A percentile compares a stretch with the other conserved stretches of the same genome.
These are phyloP conservation scores for Pleomassaria siparia DNA, from an alignment of 2,329 filamentous ascomycete genomes.

Conservation along the genomic window DNA sequence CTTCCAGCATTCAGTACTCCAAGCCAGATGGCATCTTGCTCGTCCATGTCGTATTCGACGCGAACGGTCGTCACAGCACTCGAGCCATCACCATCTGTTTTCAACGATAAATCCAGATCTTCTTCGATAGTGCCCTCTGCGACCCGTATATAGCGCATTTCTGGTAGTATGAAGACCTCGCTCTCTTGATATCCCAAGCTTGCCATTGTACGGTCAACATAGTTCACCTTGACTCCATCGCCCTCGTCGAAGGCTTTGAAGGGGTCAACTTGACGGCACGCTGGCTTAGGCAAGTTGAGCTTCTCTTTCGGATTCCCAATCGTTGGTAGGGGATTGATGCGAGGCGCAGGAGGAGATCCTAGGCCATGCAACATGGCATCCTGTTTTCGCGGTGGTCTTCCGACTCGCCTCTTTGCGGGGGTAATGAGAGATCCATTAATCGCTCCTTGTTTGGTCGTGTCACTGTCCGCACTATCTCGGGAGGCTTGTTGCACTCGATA, in stretches of 20 bases:
- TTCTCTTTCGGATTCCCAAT: slow-evolving; percentile 75
- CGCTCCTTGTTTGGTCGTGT: slow-evolving; percentile 18
- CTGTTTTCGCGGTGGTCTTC: slow-evolving; percentile 64
- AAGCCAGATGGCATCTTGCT: slow-evolving; percentile 97
- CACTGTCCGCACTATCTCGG: slow-evolving; percentile 22
- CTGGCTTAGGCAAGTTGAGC: slow-evolving; percentile 74
- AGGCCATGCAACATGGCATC: slow-evolving; percentile 63
- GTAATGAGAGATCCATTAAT: slow-evolving; percentile 31
- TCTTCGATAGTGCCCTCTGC: slow-evolving; percentile 65
- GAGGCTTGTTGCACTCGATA: slow-evolving; percentile 35
- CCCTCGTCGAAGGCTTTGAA: slow-evolving; percentile 82
- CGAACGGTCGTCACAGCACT: slow-evolving; percentile 63
- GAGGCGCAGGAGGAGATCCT: slow-evolving; percentile 61
- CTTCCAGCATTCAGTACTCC: slow-evolving; percentile 79
- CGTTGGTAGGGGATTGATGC: slow-evolving; percentile 73
- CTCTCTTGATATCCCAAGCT: slow-evolving; percentile 95
- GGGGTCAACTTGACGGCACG: slow-evolving; percentile 76
- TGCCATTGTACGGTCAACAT: slow-evolving; percentile 95
- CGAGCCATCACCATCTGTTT: slow-evolving; percentile 62
- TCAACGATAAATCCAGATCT: slow-evolving; percentile 60
- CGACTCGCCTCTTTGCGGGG: slow-evolving; percentile 61
- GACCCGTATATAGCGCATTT: slow-evolving; percentile 67
- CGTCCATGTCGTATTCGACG: slow-evolving; percentile 99
- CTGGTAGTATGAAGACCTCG: slow-evolving; percentile 80
- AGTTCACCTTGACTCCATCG: slow-evolving; percentile 80